Conservation (phyloP, 345 rosid genomes). For the Viola odorata region DNA sequence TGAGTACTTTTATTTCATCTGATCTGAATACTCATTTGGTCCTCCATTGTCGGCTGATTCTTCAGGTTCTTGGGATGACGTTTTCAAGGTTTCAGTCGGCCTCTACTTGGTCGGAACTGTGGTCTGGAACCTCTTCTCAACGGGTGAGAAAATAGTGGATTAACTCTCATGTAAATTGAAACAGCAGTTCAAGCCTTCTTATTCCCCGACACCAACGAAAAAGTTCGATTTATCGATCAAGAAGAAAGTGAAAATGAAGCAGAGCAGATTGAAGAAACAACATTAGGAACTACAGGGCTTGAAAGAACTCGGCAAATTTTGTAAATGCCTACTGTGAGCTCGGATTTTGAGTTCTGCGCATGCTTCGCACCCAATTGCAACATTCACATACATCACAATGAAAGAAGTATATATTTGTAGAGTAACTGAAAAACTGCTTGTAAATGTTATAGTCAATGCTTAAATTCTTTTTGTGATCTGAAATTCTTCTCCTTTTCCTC, state of each 20-base stretch:
- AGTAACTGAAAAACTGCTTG: constrained; percentile 14
- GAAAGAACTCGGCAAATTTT: constrained; percentile 13
- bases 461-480: constrained; percentile 1
- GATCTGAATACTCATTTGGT: too few species aligned
- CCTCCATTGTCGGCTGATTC: neutral
- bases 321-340: constrained; percentile 9
- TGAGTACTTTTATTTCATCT: too few species aligned
- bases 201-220: constrained; percentile 12
- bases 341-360: neutral
- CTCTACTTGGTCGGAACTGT: constrained; percentile 81
- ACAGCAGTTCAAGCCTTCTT: constrained; percentile 2
- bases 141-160: constrained; percentile 82
- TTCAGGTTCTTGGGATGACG: constrained; percentile 95
- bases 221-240: neutral
- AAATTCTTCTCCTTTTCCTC: neutral
- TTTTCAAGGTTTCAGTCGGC: constrained; percentile 81
- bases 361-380: neutral
- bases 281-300: constrained; percentile 3
- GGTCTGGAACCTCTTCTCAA: constrained; percentile 81
- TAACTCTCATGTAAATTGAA: constrained; percentile 23
- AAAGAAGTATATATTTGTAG: constrained; percentile 17
- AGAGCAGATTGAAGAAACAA: neutral
- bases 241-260: neutral
- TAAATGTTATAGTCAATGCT: constrained; percentile 16
- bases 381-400: constrained; percentile 4